Evolutionary conservation across 2,329 filamentous ascomycete species (phyloP).

Genomic region (Aspergillus sergii): DNA sequence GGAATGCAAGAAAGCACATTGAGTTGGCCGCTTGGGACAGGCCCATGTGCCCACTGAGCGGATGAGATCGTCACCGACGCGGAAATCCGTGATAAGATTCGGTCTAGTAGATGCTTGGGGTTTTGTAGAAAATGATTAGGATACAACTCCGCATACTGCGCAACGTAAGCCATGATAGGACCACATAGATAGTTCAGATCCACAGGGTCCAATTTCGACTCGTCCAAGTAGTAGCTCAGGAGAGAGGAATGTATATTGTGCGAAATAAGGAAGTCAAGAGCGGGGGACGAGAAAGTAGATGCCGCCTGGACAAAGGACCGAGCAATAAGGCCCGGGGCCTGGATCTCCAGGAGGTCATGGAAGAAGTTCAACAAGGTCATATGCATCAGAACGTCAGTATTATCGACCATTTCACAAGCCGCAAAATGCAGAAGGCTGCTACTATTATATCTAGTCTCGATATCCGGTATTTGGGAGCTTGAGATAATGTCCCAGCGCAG

Average conservation of each 20-base stretch:
- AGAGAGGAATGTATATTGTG: conserved; percentile 55
- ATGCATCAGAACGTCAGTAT: conserved; percentile 62
- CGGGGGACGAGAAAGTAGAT: conserved; percentile 43
- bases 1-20: conserved; percentile 61
- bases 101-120: conserved; percentile 42
- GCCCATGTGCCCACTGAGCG: conserved; percentile 54
- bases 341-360: conserved; percentile 53
- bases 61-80: conserved; percentile 49
- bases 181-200: conserved; percentile 58
- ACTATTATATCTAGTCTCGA: conserved; percentile 50
- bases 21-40: conserved; percentile 58
- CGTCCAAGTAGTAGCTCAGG: conserved; percentile 55
- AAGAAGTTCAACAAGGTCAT: conserved; percentile 62
- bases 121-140: conserved; percentile 57
- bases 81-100: conserved; percentile 52
- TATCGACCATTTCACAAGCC: conserved; percentile 58
- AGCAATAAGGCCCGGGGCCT: conserved; percentile 38
- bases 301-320: conserved; percentile 34
- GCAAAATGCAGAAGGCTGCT: conserved; percentile 58
- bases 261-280: conserved; percentile 56
- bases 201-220: conserved; percentile 51
- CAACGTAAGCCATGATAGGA: conserved; percentile 60
- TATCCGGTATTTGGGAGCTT: conserved; percentile 53
- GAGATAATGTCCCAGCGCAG: conserved; percentile 59
- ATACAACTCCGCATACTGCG: conserved; percentile 58